These are phyloP conservation scores for Jackrogersella minutella DNA, from an alignment of 495 filamentous ascomycete genomes.

Conservation along the genomic window DNA sequence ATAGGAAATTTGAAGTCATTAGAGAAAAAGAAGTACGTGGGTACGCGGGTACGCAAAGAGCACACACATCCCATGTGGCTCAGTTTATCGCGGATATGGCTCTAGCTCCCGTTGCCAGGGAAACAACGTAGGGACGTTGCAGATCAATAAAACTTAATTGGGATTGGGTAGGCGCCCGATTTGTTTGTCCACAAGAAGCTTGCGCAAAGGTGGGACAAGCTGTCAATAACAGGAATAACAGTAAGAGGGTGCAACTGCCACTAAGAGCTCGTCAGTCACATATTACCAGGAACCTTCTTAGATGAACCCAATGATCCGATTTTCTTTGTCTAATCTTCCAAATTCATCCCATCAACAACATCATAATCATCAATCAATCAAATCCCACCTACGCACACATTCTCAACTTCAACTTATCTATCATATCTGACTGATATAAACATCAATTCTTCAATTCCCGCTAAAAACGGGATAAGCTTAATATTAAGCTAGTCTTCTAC, in stretches of 20 bases:
- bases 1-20: conserved; percentile 8
- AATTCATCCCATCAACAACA: too few species aligned
- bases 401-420: background rate
- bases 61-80: too few species aligned
- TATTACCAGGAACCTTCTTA: conserved; percentile 29
- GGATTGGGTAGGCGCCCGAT: conserved; percentile 37
- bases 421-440: conserved; percentile 35
- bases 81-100: conserved; percentile 18
- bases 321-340: conserved; percentile 40
- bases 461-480: conserved; percentile 16
- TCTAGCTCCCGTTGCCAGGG: conserved; percentile 35
- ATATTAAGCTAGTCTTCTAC: conserved; percentile 16
- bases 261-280: conserved; percentile 18
- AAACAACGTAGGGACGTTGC: conserved; percentile 38
- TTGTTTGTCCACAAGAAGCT: conserved; percentile 41
- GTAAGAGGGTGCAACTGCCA: background rate
- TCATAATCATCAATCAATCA: conserved; percentile 12
- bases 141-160: conserved; percentile 18
- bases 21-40: background rate
- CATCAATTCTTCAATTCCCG: conserved; percentile 29
- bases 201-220: conserved; percentile 20
- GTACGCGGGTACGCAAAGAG: background rate
- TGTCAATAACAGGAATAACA: conserved; percentile 12
- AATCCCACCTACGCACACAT: background rate
- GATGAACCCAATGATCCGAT: conserved; percentile 34